Percentiles rank a stretch among this genome's conserved stretches.
phyloP scores from a whole-genome alignment of 768 basidiomycete genomes.

The Leccinum longicurvipes region DNA sequence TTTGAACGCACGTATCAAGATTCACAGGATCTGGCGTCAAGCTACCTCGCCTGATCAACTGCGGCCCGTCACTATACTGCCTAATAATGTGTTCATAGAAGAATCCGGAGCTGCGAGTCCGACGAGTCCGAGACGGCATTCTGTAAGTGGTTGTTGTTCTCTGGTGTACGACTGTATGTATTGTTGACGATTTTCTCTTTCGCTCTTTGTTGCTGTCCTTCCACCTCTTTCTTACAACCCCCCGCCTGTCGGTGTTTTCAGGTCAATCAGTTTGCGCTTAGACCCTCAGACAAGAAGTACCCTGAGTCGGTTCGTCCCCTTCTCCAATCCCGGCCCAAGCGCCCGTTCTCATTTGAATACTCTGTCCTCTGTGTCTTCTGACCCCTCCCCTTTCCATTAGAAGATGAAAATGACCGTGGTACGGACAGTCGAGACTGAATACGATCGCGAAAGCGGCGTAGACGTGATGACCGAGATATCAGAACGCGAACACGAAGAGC shows the following conservation, averaged over 20 bases:
- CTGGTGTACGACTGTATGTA: too few species aligned
- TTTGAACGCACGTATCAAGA: constrained; percentile 18
- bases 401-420: constrained; percentile 20
- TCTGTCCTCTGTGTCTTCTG: neutral
- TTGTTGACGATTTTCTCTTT: neutral
- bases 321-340: neutral
- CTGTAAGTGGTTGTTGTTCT: neutral
- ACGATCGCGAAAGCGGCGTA: constrained; percentile 1
- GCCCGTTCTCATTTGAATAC: neutral
- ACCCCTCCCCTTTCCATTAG: neutral
- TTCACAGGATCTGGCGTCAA: constrained; percentile 1
- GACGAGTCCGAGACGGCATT: neutral
- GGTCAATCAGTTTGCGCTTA: neutral
- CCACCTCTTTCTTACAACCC: neutral
- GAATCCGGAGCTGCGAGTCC: neutral
- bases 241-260: neutral
- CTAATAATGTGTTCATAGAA: neutral
- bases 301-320: constrained; percentile 10
- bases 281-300: neutral
- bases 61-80: constrained; percentile 4
- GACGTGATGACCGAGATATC: neutral
- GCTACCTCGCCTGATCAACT: neutral
- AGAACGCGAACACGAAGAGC: neutral
- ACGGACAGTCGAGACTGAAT: constrained; percentile 13
- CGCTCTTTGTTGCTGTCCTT: neutral